Base-by-base conservation (phyloP, 345 rosid genomes). In the Citrus cavaleriei region DNA sequence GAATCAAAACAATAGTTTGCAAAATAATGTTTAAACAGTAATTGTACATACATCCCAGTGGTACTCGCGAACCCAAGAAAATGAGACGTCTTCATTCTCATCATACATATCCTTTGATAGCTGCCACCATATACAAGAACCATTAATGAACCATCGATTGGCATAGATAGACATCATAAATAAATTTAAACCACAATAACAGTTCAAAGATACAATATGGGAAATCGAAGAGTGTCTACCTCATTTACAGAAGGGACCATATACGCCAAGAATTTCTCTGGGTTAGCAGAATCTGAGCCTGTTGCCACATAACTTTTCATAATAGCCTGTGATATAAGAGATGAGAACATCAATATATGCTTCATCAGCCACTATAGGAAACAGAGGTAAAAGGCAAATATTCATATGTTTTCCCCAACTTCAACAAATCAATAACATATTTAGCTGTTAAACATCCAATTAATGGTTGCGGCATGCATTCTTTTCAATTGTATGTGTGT, bases 11-110 rank as follows among this genome's bases (percentile, higher is more conserved):
- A 7, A 19, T 54, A 59, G 28, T 65, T 74, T 68, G 37, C 22
- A 68, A 74, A 6, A 25, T 28, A 72, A 58, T 21, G 5, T 37
- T 25, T 13, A 54, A 55, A 63, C 81, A 74, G 42, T 63, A 16
- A 12, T 6, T 40, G 67, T 66, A 91, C 99, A 58, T 92, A 96
- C 99, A 88, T 93, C 92, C 99, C 99, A 96, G 46, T 89, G 74
- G 87, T 96, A 96, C 82, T 93, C 98, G 3, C 99, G 92, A 80
- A 94, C 79, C 99, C 99, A 96, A 66, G 93, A 84, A 83, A 93
- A 96, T 13, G 88, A 86, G 79, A 87, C 86, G 64, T 96, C 99
- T 83, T 94, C 98, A 40, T 80, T 83, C 81, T 85, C 98, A 79
- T 96, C 95, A 77, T 81, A 85, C 62, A 92, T 88, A 80, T 94